A percentile compares a stretch with the other conserved stretches of the same genome.
phyloP scores from a whole-genome alignment of 2,329 filamentous ascomycete species.

The Diplodia mutila region DNA sequence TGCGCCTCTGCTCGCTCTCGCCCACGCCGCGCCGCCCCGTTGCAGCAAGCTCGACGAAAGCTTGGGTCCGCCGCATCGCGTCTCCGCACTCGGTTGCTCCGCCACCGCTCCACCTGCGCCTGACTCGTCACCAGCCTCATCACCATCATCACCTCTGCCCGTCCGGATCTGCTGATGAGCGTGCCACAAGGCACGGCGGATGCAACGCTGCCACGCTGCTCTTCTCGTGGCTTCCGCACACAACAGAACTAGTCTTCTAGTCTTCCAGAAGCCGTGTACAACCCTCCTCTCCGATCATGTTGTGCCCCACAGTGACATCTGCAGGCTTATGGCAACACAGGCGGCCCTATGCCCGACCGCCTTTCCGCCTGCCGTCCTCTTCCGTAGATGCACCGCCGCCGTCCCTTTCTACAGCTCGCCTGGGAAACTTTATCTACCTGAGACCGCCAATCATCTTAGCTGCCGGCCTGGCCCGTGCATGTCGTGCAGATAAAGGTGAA shows the following conservation, averaged over 20 bases:
- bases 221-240: slow-evolving; percentile 12
- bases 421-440: slow-evolving; percentile 1
- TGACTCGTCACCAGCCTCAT: slow-evolving; percentile 12
- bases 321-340: not conserved
- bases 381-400: not conserved
- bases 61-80: not conserved
- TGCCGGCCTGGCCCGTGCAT: too few relatives aligned
- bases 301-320: not conserved
- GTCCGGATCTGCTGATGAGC: not conserved
- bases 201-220: not conserved
- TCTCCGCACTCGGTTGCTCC: slow-evolving; percentile 15
- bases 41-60: slow-evolving; percentile 1
- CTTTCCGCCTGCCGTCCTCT: not conserved
- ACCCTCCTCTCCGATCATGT: not conserved
- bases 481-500: not conserved
- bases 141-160: not conserved
- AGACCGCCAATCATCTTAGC: not conserved
- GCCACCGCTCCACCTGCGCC: slow-evolving; percentile 5
- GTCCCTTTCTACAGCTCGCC: not conserved
- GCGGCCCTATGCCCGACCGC: slow-evolving; percentile 1
- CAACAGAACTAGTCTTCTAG: not conserved
- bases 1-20: not conserved
- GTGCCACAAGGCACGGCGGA: not conserved
- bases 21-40: not conserved
- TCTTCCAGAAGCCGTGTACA: not conserved